phyloP scores from a whole-genome alignment of 2,329 filamentous ascomycete species.

The Huntiella abstrusa region DNA sequence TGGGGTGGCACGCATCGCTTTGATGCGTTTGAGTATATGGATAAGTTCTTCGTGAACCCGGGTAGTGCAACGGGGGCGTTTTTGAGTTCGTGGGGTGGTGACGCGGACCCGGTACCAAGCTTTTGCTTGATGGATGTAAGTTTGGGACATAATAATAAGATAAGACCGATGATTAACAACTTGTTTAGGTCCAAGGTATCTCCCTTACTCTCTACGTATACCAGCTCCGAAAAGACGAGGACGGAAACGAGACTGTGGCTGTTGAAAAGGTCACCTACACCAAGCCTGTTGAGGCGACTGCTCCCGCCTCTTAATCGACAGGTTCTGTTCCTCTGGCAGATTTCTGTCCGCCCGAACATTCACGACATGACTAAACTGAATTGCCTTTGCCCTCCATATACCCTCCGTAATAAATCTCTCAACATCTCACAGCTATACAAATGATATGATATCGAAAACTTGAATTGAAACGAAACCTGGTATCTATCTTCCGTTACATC shows the following conservation, averaged over 20 bases:
- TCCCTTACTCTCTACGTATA: slow-evolving; percentile 93
- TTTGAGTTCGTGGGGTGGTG: slow-evolving; percentile 35
- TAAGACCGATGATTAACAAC: not conserved
- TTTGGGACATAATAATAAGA: slow-evolving; percentile 15
- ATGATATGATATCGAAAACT: slow-evolving; percentile 3
- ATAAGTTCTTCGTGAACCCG: slow-evolving; percentile 56
- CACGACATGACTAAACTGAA: not conserved
- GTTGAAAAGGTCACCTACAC: slow-evolving; percentile 78
- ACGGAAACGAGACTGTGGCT: slow-evolving; percentile 59
- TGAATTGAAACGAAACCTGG: slow-evolving; percentile 4
- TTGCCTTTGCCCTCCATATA: too few relatives aligned
- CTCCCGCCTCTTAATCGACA: slow-evolving; percentile 26
- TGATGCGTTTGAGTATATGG: slow-evolving; percentile 55
- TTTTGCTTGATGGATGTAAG: slow-evolving; percentile 97
- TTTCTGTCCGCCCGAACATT: not conserved
- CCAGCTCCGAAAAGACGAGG: slow-evolving; percentile 57
- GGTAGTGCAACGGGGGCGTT: slow-evolving; percentile 48
- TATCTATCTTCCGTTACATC: slow-evolving; percentile 8
- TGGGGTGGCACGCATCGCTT: slow-evolving; percentile 51
- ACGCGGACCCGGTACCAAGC: slow-evolving; percentile 64
- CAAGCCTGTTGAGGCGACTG: slow-evolving; percentile 47
- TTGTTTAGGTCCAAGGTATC: slow-evolving; percentile 72
- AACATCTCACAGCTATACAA: not conserved
- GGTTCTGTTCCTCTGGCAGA: not conserved
- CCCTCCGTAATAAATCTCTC: too few relatives aligned